Percentiles rank a stretch among this genome's conserved stretches.
These are phyloP conservation scores for Kuraishia molischiana DNA, from an alignment of 805 yeast genomes.

Conservation along the genomic window DNA sequence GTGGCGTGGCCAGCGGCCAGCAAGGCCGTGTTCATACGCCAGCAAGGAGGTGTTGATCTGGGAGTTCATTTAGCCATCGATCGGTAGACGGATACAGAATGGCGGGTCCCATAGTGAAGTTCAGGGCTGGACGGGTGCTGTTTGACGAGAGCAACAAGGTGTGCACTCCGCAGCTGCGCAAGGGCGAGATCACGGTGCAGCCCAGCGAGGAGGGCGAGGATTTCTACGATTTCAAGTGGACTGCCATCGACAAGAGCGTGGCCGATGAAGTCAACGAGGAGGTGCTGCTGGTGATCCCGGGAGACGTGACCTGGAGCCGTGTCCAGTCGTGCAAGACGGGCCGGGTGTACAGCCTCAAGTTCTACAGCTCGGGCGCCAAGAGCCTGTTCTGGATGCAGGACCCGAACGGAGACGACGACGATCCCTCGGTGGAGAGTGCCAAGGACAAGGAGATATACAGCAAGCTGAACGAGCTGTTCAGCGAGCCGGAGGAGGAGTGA, in stretches of 20 bases:
- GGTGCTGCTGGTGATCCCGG: slow-evolving; percentile 70
- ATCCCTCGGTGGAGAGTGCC: slow-evolving; percentile 42
- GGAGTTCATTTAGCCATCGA: too few species aligned
- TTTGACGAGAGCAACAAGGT: slow-evolving; percentile 50
- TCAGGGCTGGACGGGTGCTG: slow-evolving; percentile 73
- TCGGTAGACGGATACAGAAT: too few species aligned
- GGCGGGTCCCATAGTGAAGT: slow-evolving; percentile 25
- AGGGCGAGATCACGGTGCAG: slow-evolving; percentile 54
- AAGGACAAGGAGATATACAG: slow-evolving; percentile 43
- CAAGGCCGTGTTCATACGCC: too few species aligned
- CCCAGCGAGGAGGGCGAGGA: slow-evolving; percentile 64
- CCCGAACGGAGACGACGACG: slow-evolving; percentile 52
- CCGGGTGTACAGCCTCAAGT: slow-evolving; percentile 42
- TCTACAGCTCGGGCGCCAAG: slow-evolving; percentile 27
- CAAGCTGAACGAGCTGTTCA: slow-evolving; percentile 37
- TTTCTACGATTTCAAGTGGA: slow-evolving; percentile 64
- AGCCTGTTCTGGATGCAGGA: slow-evolving; percentile 72
- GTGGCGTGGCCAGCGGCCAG: too few species aligned
- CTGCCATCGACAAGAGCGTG: slow-evolving; percentile 45
- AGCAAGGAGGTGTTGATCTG: too few species aligned
- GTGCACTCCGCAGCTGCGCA: slow-evolving; percentile 63
- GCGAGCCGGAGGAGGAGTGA: slow-evolving; percentile 30
- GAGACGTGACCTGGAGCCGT: slow-evolving; percentile 73
- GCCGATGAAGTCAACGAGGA: slow-evolving; percentile 38
- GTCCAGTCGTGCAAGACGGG: slow-evolving; percentile 66